A percentile compares a stretch with the other conserved stretches of the same genome.
phyloP scores from a whole-genome alignment of 2,329 filamentous ascomycete genomes.

The Biscogniauxia mediterranea region DNA sequence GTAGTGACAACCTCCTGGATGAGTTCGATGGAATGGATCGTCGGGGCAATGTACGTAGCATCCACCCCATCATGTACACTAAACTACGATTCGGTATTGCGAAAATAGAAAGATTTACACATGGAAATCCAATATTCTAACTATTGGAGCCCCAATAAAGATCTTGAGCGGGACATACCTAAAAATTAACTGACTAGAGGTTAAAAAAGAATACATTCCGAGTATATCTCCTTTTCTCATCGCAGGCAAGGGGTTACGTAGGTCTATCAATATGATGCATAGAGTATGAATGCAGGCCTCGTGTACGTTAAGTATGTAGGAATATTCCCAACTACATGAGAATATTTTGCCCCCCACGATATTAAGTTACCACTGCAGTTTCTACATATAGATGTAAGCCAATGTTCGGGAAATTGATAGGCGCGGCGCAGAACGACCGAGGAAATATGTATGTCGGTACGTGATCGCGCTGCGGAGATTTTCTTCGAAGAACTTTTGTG shows the following conservation, averaged over 20 bases:
- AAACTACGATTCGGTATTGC: background rate
- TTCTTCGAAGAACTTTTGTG: background rate
- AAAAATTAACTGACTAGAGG: too few species aligned
- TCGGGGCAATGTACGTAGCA: too few species aligned
- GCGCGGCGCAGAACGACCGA: background rate
- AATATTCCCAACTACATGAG: too few species aligned
- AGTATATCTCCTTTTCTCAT: too few species aligned
- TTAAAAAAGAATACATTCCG: too few species aligned
- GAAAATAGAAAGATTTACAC: background rate
- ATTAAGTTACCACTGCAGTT: too few species aligned
- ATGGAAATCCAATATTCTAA: too few species aligned
- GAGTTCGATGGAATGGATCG: background rate
- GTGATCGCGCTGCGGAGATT: slow-evolving; percentile 1
- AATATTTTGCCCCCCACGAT: too few species aligned
- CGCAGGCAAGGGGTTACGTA: too few species aligned
- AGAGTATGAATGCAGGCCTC: too few species aligned
- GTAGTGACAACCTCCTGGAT: background rate
- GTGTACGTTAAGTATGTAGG: too few species aligned
- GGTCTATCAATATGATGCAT: too few species aligned
- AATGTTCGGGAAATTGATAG: background rate
- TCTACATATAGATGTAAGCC: background rate
- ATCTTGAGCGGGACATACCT: background rate
- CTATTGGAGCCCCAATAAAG: background rate
- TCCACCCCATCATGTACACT: background rate
- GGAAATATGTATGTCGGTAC: background rate